Evolutionary conservation across 441 rosid genomes (phyloP).

Genomic region (Sinapis alba): DNA sequence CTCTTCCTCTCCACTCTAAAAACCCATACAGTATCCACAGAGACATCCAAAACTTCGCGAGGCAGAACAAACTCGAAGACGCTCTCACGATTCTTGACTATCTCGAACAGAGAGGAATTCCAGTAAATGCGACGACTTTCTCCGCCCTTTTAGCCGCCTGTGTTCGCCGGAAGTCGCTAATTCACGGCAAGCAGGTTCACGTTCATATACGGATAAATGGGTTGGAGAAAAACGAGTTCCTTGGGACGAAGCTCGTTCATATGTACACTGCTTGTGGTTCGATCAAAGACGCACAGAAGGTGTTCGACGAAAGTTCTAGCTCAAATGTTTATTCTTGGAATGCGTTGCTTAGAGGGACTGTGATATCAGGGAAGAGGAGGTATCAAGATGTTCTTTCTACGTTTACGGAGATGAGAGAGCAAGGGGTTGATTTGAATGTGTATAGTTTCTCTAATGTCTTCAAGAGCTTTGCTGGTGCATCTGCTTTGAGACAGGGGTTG

Average conservation of each 20-base stretch:
- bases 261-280: constrained; percentile 82
- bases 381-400: constrained; percentile 65
- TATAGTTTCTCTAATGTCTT: constrained; percentile 69
- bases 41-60: constrained; percentile 63
- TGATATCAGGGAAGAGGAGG: constrained; percentile 61
- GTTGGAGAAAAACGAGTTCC: constrained; percentile 65
- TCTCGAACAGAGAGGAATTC: constrained; percentile 77
- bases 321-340: constrained; percentile 71
- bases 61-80: constrained; percentile 64
- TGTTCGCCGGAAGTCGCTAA: constrained; percentile 60
- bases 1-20: constrained; percentile 66
- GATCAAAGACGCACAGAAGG: constrained; percentile 58
- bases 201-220: constrained; percentile 67
- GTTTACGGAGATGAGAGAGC: constrained; percentile 65
- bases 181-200: constrained; percentile 65
- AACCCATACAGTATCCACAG: constrained; percentile 67
- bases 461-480: constrained; percentile 87
- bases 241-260: constrained; percentile 64
- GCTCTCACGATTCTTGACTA: constrained; percentile 77
- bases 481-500: constrained; percentile 68
- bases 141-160: constrained; percentile 76
- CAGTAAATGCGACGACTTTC: constrained; percentile 75
- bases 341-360: constrained; percentile 82
- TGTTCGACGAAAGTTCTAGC: constrained; percentile 59
- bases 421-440: constrained; percentile 66